Evolutionary conservation across 345 rosid genomes (phyloP).

Genomic region (Orychophragmus violaceus): DNA sequence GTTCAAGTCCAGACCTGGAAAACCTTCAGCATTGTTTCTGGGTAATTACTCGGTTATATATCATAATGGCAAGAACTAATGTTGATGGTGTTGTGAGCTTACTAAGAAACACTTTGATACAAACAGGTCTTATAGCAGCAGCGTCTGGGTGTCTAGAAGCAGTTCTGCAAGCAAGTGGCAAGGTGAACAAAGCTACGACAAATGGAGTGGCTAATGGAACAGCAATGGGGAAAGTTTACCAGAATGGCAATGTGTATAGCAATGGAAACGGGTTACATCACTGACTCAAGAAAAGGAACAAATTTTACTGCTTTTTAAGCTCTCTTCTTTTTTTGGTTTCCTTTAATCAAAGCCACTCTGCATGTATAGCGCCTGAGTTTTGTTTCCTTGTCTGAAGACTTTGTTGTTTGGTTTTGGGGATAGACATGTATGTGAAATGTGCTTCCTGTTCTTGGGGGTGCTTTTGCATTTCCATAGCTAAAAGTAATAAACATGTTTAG

Average conservation of each 20-base stretch:
- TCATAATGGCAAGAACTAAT: neutral
- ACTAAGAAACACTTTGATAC: neutral
- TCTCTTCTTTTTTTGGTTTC: neutral
- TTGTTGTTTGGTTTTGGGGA: conserved; percentile 15
- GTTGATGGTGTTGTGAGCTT: conserved; percentile 1
- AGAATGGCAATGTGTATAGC: conserved; percentile 53
- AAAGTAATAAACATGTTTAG: neutral
- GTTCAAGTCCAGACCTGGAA: conserved; percentile 91
- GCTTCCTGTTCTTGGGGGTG: conserved; percentile 27
- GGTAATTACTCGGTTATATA: conserved; percentile 32
- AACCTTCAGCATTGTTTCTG: conserved; percentile 80
- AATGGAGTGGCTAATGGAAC: conserved; percentile 46
- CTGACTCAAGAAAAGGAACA: conserved; percentile 19
- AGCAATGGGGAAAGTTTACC: conserved; percentile 31
- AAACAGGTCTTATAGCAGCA: conserved; percentile 67
- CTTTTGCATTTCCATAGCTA: conserved; percentile 12
- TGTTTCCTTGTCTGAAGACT: conserved; percentile 21
- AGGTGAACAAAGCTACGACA: conserved; percentile 25
- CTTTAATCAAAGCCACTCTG: neutral
- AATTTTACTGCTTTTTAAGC: neutral
- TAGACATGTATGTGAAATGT: conserved; percentile 29
- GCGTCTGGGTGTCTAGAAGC: conserved; percentile 56
- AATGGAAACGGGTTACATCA: conserved; percentile 57
- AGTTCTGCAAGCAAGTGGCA: conserved; percentile 33
- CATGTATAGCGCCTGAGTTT: conserved; percentile 28